Evolutionary conservation across 1,284 basidiomycete genomes (phyloP).

Genomic region (Prillingera fragicola): DNA sequence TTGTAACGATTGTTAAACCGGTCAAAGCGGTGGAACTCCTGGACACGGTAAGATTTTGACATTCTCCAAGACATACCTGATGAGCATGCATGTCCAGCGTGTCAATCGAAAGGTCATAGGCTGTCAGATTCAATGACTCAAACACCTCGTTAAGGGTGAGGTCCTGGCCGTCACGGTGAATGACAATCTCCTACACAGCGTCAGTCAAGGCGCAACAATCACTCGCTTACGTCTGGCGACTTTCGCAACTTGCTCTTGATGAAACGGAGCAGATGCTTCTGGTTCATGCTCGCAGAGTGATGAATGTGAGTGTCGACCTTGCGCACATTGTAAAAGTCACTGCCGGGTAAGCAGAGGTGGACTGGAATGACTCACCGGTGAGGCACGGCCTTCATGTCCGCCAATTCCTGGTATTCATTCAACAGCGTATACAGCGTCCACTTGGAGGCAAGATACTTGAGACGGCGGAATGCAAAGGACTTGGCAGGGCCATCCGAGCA

Average conservation of each 20-base stretch:
- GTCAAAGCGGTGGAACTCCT: constrained; percentile 95
- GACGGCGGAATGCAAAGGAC: constrained; percentile 85
- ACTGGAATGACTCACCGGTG: constrained; percentile 36
- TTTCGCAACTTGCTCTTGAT: constrained; percentile 84
- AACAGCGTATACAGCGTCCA: constrained; percentile 90
- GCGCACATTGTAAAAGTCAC: constrained; percentile 97
- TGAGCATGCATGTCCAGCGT: constrained; percentile 99
- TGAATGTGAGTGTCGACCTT: constrained; percentile 99
- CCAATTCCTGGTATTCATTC: constrained; percentile 90
- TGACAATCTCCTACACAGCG: constrained; percentile 86
- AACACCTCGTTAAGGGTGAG: constrained; percentile 92
- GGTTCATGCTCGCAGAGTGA: constrained; percentile 98
- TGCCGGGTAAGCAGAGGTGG: too few species aligned
- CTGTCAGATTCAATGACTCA: constrained; percentile 86
- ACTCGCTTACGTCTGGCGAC: constrained; percentile 51
- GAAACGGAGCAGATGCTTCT: constrained; percentile 98
- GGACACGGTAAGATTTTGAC: too few species aligned
- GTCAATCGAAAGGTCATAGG: constrained; percentile 97
- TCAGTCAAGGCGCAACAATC: not conserved
- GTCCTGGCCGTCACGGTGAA: constrained; percentile 84
- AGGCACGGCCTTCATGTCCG: constrained; percentile 81
- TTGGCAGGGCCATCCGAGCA: constrained; percentile 93
- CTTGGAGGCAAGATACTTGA: constrained; percentile 92
- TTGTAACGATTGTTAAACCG: constrained; percentile 67
- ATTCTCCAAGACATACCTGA: too few species aligned